These are phyloP conservation scores for Diaporthe batatas DNA, from an alignment of 2,329 filamentous ascomycete species.

Conservation along the genomic window DNA sequence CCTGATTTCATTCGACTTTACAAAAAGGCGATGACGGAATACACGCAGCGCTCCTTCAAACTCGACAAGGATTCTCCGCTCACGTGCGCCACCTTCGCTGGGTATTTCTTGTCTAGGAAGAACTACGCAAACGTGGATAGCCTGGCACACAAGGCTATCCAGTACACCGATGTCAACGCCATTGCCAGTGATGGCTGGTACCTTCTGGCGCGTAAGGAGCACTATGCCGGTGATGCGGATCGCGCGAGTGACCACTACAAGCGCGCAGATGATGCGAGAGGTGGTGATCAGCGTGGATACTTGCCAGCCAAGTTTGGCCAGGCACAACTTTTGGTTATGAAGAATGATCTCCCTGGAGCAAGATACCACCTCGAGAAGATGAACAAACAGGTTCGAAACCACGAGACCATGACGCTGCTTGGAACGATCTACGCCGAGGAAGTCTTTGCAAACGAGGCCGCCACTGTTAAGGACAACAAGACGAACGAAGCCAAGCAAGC, in stretches of 20 bases:
- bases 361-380: slow-evolving; percentile 97
- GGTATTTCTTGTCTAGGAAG: slow-evolving; percentile 89
- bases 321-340: slow-evolving; percentile 88
- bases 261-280: slow-evolving; percentile 90
- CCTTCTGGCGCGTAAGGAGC: slow-evolving; percentile 89
- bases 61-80: slow-evolving; percentile 91
- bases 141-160: slow-evolving; percentile 91
- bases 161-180: slow-evolving; percentile 94
- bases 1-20: slow-evolving; percentile 87
- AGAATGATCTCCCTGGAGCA: slow-evolving; percentile 88
- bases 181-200: slow-evolving; percentile 99
- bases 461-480: slow-evolving; percentile 86
- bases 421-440: slow-evolving; percentile 96
- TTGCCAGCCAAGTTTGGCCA: slow-evolving; percentile 95
- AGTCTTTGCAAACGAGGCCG: slow-evolving; percentile 82
- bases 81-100: slow-evolving; percentile 89
- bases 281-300: slow-evolving; percentile 90
- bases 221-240: slow-evolving; percentile 81
- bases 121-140: slow-evolving; percentile 85
- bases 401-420: slow-evolving; percentile 92
- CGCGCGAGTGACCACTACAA: slow-evolving; percentile 89
- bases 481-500: slow-evolving; percentile 88
- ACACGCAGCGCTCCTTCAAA: slow-evolving; percentile 94
- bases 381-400: slow-evolving; percentile 78
- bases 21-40: slow-evolving; percentile 94